A percentile compares a stretch with the other conserved stretches of the same genome.
Evolutionary conservation across 1,284 basidiomycete species (phyloP).

Genomic region (Austropuccinia psidii): DNA sequence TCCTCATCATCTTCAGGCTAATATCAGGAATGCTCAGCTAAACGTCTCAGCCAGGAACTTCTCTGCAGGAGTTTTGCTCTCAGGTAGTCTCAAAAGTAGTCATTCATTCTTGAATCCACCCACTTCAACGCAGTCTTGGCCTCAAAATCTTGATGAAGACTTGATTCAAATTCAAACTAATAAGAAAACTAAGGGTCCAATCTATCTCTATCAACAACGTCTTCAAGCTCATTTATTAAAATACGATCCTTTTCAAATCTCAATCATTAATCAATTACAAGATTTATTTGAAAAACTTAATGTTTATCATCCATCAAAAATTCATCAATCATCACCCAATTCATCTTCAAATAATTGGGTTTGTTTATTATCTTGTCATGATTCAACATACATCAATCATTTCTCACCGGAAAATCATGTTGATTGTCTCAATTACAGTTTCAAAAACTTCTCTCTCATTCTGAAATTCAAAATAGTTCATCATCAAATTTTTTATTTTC

Average conservation of each 20-base stretch:
- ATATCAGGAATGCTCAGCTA: too few species aligned
- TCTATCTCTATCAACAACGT: background rate
- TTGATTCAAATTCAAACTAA: too few species aligned
- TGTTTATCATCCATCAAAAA: background rate
- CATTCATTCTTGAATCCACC: too few species aligned
- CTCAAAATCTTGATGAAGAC: too few species aligned
- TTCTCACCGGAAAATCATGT: too few species aligned
- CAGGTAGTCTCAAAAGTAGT: too few species aligned
- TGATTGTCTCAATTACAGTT: conserved; percentile 10
- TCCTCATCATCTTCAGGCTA: too few species aligned
- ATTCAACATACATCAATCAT: background rate
- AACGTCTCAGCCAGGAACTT: too few species aligned
- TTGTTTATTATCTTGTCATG: background rate
- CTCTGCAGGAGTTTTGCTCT: too few species aligned
- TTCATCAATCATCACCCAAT: background rate
- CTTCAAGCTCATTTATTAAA: background rate
- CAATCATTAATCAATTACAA: conserved; percentile 4
- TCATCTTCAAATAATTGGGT: conserved; percentile 2
- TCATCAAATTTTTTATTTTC: background rate
- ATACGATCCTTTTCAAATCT: background rate
- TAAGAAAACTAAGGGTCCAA: too few species aligned
- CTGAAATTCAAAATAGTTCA: background rate
- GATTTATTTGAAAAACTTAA: background rate
- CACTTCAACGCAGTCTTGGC: too few species aligned
- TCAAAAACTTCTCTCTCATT: conserved; percentile 6